These are phyloP conservation scores for Scedosporium aurantiacum DNA, from an alignment of 2,329 filamentous ascomycete species.

Conservation along the genomic window DNA sequence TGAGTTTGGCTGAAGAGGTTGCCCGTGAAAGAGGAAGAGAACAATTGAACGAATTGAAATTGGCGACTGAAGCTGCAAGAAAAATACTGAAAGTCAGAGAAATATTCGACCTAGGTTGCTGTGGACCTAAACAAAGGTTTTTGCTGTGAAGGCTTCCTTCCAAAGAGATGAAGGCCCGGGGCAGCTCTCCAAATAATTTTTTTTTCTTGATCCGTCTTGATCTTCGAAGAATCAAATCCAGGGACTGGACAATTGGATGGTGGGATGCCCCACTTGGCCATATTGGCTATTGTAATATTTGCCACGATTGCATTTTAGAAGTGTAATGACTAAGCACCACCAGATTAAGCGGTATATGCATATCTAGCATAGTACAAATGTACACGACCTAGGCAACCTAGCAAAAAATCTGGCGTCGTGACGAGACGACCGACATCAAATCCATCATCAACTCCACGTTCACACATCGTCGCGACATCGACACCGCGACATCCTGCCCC, in stretches of 20 bases:
- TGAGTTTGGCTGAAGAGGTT: too few species aligned
- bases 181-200: background rate
- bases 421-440: background rate
- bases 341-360: background rate
- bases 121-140: too few species aligned
- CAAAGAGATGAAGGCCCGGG: too few species aligned
- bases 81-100: too few species aligned
- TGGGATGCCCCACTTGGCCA: background rate
- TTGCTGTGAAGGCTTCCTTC: too few species aligned
- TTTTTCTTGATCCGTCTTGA: background rate
- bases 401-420: conserved; percentile 7
- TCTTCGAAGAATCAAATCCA: background rate
- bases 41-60: too few species aligned
- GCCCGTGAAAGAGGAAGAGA: too few species aligned
- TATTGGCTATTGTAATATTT: too few species aligned
- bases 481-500: conserved; percentile 2
- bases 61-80: too few species aligned
- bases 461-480: conserved; percentile 4
- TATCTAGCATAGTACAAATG: too few species aligned
- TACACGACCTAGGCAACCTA: background rate
- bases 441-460: background rate
- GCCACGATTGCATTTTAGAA: background rate
- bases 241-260: background rate
- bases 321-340: conserved; percentile 1
- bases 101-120: too few species aligned